Evolutionary conservation across 495 filamentous ascomycete species (phyloP), one percentile per base, ranked within the genome.

Genomic region (Daldinia grandis): DNA sequence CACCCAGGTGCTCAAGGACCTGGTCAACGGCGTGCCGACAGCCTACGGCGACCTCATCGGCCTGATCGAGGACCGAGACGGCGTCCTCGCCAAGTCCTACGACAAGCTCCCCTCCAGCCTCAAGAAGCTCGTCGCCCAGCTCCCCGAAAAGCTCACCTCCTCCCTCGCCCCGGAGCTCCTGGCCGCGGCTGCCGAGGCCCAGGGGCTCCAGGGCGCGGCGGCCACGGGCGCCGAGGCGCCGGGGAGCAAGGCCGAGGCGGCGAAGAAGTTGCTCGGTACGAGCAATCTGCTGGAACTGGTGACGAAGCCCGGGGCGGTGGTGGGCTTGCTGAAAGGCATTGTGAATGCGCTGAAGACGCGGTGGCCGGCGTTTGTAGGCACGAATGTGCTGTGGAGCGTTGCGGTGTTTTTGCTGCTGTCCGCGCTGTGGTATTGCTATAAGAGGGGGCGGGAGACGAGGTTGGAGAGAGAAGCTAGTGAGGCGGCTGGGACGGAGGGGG

Each of bases 371-470:
- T 54, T 87, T 86, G 80, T 97, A 64, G 89, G 87, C 17, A 92
- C 93, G 73, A 98, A 95, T 79, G 88, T 95, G 33, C 83, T 97
- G 4, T 90, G 95, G 88, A 94, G 91, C 62, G 76, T 98, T 54
- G 93, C 90, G 0, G 78, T 98, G 9, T 94, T 94, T 74, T 82
- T 98, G 64, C 83, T 99, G 12, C 80, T 99, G 31, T 93, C 94
- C 76, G 92, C 95, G 55, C 87, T 98, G 65, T 99, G 95, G 95
- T 99, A 99, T 78, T 98, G 93, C 79, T 92, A 98, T 77, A 97
- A 97, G 78, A 88, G 95, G 14, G 95, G 95, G 37, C 87, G 87
- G 15, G 95, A 99, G 80, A 88, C 88, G 14, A 84, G 95, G 37
- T 83, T 97, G 1, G 92, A 93, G 73, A 87, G 83, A 66, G 92